Percentiles rank a stretch among this genome's conserved stretches.
phyloP scores from a whole-genome alignment of 352 stramenopile genomes.

The Globisporangium rhizosaccharum region DNA sequence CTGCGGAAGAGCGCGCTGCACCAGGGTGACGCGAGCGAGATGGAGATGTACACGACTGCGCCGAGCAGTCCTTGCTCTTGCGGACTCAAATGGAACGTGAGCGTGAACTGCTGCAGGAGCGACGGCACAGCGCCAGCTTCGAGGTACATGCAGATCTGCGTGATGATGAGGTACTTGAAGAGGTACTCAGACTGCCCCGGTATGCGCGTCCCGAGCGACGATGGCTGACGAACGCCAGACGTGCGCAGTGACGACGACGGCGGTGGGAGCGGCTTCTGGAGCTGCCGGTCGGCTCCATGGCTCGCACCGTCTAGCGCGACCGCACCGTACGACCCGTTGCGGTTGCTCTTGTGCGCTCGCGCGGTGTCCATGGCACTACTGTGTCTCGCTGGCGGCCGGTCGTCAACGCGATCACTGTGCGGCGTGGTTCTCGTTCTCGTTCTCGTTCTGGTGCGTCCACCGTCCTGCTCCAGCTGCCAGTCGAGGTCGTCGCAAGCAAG shows the following conservation, averaged over 20 bases:
- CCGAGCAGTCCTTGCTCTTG: slow-evolving; percentile 79
- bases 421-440: no score
- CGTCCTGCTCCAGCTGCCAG: no score
- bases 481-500: no score
- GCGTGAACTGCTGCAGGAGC: slow-evolving; percentile 76
- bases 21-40: slow-evolving; percentile 73
- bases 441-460: no score
- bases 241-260: not conserved
- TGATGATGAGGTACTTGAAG: slow-evolving; percentile 84
- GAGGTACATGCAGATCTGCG: slow-evolving; percentile 84
- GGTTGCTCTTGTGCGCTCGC: not conserved
- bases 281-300: not conserved
- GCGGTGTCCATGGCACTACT: slow-evolving; percentile 6
- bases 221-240: not conserved
- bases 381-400: not conserved
- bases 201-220: slow-evolving; percentile 7
- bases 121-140: slow-evolving; percentile 81
- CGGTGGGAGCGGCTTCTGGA: not conserved
- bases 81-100: slow-evolving; percentile 67
- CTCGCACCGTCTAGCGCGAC: not conserved
- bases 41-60: slow-evolving; percentile 79
- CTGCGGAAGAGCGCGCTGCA: slow-evolving; percentile 79
- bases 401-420: no score
- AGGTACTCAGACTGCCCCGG: slow-evolving; percentile 44
- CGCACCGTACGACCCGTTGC: slow-evolving; percentile 7